A percentile compares a stretch with the other conserved stretches of the same genome.
phyloP scores from a whole-genome alignment of 148 eudicot genomes.

The Chenopodium album region DNA sequence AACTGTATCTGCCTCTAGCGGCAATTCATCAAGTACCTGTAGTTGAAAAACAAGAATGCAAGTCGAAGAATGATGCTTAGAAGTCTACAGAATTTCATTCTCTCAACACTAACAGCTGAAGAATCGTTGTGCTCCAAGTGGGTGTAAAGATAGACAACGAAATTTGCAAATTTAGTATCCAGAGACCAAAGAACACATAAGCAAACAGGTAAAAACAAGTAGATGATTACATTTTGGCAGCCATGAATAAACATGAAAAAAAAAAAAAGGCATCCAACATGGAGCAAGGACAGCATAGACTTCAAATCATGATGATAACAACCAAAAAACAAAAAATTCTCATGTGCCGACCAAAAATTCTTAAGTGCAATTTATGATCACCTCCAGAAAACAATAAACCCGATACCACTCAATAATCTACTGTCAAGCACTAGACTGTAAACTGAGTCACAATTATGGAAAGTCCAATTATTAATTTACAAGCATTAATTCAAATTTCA shows the following conservation, averaged over 20 bases:
- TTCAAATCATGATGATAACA: no score
- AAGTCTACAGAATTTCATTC: background rate
- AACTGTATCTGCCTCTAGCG: constrained; percentile 79
- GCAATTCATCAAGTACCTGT: constrained; percentile 87
- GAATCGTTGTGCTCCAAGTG: background rate
- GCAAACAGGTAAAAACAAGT: background rate
- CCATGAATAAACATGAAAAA: background rate
- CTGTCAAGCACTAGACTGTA: background rate
- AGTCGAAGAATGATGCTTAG: background rate
- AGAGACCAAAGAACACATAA: background rate
- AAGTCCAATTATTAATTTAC: background rate
- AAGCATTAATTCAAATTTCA: background rate
- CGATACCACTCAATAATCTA: background rate
- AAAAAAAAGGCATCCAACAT: background rate
- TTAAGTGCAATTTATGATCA: background rate
- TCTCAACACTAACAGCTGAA: background rate
- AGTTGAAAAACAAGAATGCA: background rate
- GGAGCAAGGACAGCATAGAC: background rate
- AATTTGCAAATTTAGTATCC: background rate
- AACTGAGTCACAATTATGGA: background rate
- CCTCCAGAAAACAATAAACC: background rate
- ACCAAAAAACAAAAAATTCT: no score
- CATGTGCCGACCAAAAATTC: background rate
- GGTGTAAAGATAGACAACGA: background rate
- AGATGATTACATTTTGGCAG: background rate